These are phyloP conservation scores for Castanea mollissima DNA, from an alignment of 306 rosid genomes.

Conservation along the genomic window DNA sequence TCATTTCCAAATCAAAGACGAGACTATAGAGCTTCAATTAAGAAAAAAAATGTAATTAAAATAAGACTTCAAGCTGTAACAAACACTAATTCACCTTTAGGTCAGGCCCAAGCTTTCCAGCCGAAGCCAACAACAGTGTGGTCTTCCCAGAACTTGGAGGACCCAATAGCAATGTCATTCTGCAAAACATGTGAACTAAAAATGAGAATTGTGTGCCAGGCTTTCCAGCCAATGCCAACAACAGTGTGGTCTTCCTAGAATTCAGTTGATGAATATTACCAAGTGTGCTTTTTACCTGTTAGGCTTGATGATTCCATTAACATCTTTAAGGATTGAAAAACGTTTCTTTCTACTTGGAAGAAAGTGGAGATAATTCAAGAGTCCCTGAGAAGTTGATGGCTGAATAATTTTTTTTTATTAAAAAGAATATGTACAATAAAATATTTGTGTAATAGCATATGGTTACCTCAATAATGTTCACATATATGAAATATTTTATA, in stretches of 20 bases:
- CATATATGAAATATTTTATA: not conserved
- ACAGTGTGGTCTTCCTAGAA: too few species aligned
- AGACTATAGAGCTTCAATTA: not conserved
- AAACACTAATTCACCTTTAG: constrained; percentile 39
- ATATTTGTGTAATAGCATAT: too few species aligned
- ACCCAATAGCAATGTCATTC: constrained; percentile 81
- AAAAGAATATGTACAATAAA: too few species aligned
- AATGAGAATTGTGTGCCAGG: not conserved
- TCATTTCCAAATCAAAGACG: not conserved
- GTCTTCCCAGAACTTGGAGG: constrained; percentile 91
- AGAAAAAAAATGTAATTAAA: not conserved
- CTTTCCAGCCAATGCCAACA: too few species aligned
- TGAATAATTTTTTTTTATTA: too few species aligned
- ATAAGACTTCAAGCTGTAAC: not conserved
- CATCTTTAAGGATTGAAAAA: constrained; percentile 55
- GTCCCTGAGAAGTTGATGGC: constrained; percentile 10
- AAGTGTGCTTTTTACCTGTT: constrained; percentile 38
- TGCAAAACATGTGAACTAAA: not conserved
- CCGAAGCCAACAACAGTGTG: constrained; percentile 56
- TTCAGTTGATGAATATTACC: not conserved
- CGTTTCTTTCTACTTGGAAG: constrained; percentile 36
- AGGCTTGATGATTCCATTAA: constrained; percentile 79
- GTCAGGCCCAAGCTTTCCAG: constrained; percentile 61
- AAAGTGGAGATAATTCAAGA: constrained; percentile 36
- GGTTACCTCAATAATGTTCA: constrained; percentile 29